phyloP scores from a whole-genome alignment of 257 asterid species.

The Nicotiana tabacum region DNA sequence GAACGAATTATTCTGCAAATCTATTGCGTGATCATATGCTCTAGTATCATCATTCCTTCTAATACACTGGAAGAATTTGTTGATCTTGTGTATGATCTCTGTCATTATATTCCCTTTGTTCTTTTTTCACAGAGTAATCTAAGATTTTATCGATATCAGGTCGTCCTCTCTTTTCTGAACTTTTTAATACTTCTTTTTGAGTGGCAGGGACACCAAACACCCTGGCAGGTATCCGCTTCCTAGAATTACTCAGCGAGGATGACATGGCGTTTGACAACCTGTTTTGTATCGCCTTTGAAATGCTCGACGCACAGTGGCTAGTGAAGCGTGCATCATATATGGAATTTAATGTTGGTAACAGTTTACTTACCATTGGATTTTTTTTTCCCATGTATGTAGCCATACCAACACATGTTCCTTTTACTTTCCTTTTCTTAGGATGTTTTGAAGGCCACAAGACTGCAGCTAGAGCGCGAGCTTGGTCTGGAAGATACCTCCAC shows the following conservation, averaged over 20 bases:
- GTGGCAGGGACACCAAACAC: constrained; percentile 62
- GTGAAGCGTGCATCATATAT: constrained; percentile 86
- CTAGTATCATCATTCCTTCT: not conserved
- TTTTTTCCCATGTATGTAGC: not conserved
- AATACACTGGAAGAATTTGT: not conserved
- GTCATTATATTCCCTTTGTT: not conserved
- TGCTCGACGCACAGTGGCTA: constrained; percentile 94
- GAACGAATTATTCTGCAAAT: not conserved
- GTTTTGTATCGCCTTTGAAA: constrained; percentile 81
- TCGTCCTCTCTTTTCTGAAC: not conserved
- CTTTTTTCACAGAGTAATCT: not conserved
- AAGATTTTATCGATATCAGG: not conserved
- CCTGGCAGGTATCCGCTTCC: constrained; percentile 60
- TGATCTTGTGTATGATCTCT: not conserved
- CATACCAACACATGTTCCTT: not conserved
- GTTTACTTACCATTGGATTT: not conserved
- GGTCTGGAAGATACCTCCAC: constrained; percentile 56
- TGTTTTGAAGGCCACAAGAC: constrained; percentile 72
- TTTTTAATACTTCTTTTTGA: not conserved
- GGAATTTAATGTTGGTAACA: constrained; percentile 74
- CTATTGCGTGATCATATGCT: not conserved
- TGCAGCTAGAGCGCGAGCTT: constrained; percentile 81
- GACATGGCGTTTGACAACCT: constrained; percentile 90
- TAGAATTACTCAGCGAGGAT: constrained; percentile 58
- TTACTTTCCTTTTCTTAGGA: constrained; percentile 37